phyloP scores from a whole-genome alignment of 805 yeast genomes.

The Kurtzmaniella cleridarum region DNA sequence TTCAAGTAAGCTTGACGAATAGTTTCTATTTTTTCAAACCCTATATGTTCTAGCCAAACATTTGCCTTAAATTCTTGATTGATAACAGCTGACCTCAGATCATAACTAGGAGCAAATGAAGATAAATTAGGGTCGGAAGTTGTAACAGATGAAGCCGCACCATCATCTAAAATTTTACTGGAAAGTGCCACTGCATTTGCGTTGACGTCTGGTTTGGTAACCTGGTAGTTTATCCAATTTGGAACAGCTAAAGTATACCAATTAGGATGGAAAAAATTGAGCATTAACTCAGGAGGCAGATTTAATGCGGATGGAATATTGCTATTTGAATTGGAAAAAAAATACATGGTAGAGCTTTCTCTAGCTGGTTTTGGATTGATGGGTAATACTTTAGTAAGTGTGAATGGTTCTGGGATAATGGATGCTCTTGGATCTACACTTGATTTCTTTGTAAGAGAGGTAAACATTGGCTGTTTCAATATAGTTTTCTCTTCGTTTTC shows the following conservation, averaged over 20 bases:
- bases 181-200: constrained; percentile 8
- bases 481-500: constrained; percentile 35
- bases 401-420: constrained; percentile 60
- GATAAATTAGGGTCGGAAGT: constrained; percentile 8
- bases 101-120: constrained; percentile 34
- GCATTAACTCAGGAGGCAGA: constrained; percentile 30
- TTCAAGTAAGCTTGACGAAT: constrained; percentile 16
- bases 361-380: constrained; percentile 14
- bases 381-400: constrained; percentile 65
- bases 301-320: constrained; percentile 27
- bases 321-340: constrained; percentile 23
- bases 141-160: background rate
- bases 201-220: background rate
- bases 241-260: constrained; percentile 41
- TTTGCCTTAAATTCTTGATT: constrained; percentile 25
- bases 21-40: constrained; percentile 23
- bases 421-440: constrained; percentile 70
- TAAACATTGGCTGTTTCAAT: constrained; percentile 70
- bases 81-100: constrained; percentile 29
- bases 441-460: constrained; percentile 67
- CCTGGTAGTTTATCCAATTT: constrained; percentile 35
- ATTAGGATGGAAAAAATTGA: constrained; percentile 38
- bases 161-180: constrained; percentile 2
- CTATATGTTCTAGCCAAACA: constrained; percentile 38
- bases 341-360: constrained; percentile 21